A percentile compares a stretch with the other conserved stretches of the same genome.
These are phyloP conservation scores for Mucuna pruriens DNA, from an alignment of 306 rosid species.

Conservation along the genomic window DNA sequence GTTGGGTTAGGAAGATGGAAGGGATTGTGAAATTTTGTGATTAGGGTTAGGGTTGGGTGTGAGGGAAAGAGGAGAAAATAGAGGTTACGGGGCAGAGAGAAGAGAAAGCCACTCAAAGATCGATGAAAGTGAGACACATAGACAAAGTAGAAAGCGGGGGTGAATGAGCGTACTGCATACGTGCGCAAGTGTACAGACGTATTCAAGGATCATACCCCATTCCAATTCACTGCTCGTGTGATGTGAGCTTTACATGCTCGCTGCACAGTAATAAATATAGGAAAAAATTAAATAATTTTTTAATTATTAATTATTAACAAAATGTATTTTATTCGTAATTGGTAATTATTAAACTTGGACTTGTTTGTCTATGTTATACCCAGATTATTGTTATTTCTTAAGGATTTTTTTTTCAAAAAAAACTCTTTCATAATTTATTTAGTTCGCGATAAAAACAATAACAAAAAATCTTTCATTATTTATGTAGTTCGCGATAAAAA, in stretches of 20 bases:
- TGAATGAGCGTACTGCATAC: constrained; percentile 20
- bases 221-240: background rate
- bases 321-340: no score
- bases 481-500: no score
- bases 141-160: constrained; percentile 9
- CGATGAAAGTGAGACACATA: constrained; percentile 13
- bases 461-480: no score
- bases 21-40: constrained; percentile 53
- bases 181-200: constrained; percentile 35
- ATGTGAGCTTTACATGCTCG: constrained; percentile 2
- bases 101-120: background rate
- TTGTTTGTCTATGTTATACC: no score
- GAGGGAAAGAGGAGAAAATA: constrained; percentile 21
- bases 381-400: no score
- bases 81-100: constrained; percentile 26
- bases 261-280: no score
- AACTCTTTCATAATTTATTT: no score
- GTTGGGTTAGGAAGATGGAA: background rate
- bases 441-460: no score
- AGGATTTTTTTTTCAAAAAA: no score
- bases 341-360: no score
- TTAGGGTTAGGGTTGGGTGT: constrained; percentile 66
- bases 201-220: background rate
- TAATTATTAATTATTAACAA: background rate
- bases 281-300: no score